Evolutionary conservation across 1,139 yeast genomes (phyloP).

Genomic region (Keqinozyma sinolaborantium): DNA sequence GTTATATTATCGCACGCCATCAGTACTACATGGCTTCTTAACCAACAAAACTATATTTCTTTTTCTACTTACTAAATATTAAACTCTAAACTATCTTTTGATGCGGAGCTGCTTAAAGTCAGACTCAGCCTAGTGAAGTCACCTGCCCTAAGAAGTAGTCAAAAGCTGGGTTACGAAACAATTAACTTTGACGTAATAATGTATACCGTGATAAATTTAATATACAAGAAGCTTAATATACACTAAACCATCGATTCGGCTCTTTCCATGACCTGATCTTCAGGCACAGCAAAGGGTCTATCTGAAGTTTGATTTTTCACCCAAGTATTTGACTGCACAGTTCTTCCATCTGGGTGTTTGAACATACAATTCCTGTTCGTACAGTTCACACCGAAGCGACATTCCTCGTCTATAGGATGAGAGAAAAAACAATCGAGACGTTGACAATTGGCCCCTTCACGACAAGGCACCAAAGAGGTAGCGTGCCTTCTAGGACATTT

Average conservation of each 20-base stretch:
- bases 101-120: no score
- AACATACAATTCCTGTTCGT: constrained; percentile 65
- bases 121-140: no score
- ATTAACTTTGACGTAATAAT: no score
- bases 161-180: no score
- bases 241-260: constrained; percentile 30
- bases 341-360: constrained; percentile 77
- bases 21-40: no score
- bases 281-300: constrained; percentile 75
- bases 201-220: no score
- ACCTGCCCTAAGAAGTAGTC: no score
- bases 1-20: no score
- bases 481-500: constrained; percentile 87
- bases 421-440: constrained; percentile 79
- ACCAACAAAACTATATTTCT: no score
- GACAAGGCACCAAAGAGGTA: constrained; percentile 64
- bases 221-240: not conserved
- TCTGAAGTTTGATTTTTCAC: constrained; percentile 41
- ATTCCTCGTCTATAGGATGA: constrained; percentile 75
- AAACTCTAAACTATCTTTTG: no score
- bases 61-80: no score
- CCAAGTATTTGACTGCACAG: constrained; percentile 42
- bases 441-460: constrained; percentile 74
- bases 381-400: constrained; percentile 78
- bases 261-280: constrained; percentile 70